Evolutionary conservation across 1,284 basidiomycete species (phyloP), one percentile per base, ranked within the genome.

Genomic region (Rhodotorula sp.): DNA sequence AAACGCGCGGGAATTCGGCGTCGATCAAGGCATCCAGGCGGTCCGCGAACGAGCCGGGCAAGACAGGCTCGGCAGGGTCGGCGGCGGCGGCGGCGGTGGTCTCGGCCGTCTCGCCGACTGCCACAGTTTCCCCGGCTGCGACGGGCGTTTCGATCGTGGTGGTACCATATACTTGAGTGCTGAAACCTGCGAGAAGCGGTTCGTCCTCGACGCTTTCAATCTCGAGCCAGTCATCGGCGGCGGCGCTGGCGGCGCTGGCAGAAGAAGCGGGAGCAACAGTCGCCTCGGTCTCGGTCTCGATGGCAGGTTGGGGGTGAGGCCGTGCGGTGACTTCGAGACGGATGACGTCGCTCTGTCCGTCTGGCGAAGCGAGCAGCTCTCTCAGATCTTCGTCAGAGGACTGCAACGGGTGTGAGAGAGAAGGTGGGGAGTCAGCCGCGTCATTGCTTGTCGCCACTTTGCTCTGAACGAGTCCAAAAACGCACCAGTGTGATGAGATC

Each of bases 401-500:
- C 59, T 67, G 51, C 15, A 20, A 12, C 1, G 15, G 10, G 51
- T 3, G 57, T 23, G 21, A 34, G 21, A 34, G 21, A 34, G 34
- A 6, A 34, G 34, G 34, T 34, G 34, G 26, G 21, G 62, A 39
- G 54, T 6, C 8, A 49, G 39, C 18, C 57, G 46, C 48, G 57
- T 65, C 64, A 59, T 31, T 48, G 3, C 14, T 3, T 8, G 58
- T 46, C 29, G 31, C 21, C 34, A 14, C 12, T 12, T 2, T 7
- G 3, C 21, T 29, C 4, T 23, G 26, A 20, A 15, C 10, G 46
- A 6, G 29, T 16, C 5, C 1, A 1, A 15, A 26, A 20, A 8
- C 65, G 59, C 58, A 67, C 65, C 15, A 61, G 20, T 7, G 58
- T 61, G 26, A 67, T 39, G 14, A 26, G n/a, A 46, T 67, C 65